Evolutionary conservation across 2,329 filamentous ascomycete species (phyloP), one percentile per base, ranked within the genome.

Genomic region (Esteya vermicola): DNA sequence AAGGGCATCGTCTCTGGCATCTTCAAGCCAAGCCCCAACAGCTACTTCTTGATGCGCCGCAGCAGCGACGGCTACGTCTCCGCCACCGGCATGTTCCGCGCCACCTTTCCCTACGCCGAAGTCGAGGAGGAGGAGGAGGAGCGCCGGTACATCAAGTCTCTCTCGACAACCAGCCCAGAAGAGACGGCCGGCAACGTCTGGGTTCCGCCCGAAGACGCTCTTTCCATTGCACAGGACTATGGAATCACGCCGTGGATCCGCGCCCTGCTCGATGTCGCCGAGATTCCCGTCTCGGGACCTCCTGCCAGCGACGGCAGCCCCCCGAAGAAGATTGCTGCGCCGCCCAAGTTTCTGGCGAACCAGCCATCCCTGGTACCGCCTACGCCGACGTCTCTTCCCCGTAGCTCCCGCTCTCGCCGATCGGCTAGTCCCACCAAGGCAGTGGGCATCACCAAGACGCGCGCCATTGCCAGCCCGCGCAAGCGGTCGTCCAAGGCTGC

Each of bases 181-280:
- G 91, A 96, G 67, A 86, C 91, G 23, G 91, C 91, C 21, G 91
- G 91, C 34, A 98, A 95, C 58, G 77, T 98, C 39, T 98, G 91
- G 91, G 88, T 96, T 38, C 77, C 85, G 35, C 86, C 89, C 6
- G 70, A 80, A 48, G 62, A 75, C 75, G 91, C 91, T 27, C 71
- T 98, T 33, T 64, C 73, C 43, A 71, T 98, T 12, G 84, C 89
- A 38, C 77, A 83, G 34, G 88, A 96, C 59, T 98, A 96, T 58
- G 70, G 75, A 42, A 86, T 96, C 58, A 62, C 71, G 36, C 69
- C 81, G 33, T 98, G 91, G 91, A 85, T 98, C 50, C 76, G 76
- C 42, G 91, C 91, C n/a, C 71, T 98, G 16, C 72, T 98, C 37
- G 89, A 96, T 56, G 78, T 85, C n/a, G 67, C 80, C 47, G 80